These are phyloP conservation scores for Fomitopsis pinicola DNA, from an alignment of 1,284 basidiomycete species.

Conservation along the genomic window DNA sequence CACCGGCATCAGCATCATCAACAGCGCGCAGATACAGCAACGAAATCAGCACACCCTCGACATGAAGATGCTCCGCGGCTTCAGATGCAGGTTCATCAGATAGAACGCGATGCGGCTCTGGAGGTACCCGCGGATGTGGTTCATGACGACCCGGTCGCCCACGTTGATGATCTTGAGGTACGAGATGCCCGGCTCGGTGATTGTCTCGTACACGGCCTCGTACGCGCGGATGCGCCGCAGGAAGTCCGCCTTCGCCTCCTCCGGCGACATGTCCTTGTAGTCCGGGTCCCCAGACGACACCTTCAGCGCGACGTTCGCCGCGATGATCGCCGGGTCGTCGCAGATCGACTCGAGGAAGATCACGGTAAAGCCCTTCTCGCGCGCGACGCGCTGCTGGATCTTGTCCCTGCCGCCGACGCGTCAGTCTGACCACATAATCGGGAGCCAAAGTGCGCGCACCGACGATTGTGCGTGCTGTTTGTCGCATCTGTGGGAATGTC, in stretches of 20 bases:
- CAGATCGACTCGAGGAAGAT: conserved; percentile 96
- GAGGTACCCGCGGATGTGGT: conserved; percentile 87
- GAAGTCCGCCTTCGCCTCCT: conserved; percentile 89
- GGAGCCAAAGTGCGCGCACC: conserved; percentile 36
- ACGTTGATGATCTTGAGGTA: conserved; percentile 90
- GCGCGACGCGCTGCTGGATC: conserved; percentile 79
- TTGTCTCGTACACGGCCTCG: conserved; percentile 94
- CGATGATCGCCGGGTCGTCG: conserved; percentile 91
- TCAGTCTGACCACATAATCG: not conserved
- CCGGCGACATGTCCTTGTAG: conserved; percentile 86
- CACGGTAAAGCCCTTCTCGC: conserved; percentile 86
- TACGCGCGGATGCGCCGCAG: conserved; percentile 89
- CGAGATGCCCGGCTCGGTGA: conserved; percentile 82
- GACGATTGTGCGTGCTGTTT: conserved; percentile 79
- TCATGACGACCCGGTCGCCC: conserved; percentile 80
- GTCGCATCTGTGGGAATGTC: conserved; percentile 69
- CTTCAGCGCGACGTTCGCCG: conserved; percentile 94
- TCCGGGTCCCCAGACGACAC: conserved; percentile 96
- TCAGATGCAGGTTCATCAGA: conserved; percentile 97
- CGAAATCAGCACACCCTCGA: conserved; percentile 64
- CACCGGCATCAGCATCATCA: conserved; percentile 4
- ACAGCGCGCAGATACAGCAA: conserved; percentile 17
- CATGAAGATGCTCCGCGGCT: conserved; percentile 95
- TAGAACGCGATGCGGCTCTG: conserved; percentile 98
- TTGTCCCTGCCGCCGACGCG: conserved; percentile 48